Evolutionary conservation across 805 yeast species (phyloP).

Genomic region (Barnettozyma botsteinii): DNA sequence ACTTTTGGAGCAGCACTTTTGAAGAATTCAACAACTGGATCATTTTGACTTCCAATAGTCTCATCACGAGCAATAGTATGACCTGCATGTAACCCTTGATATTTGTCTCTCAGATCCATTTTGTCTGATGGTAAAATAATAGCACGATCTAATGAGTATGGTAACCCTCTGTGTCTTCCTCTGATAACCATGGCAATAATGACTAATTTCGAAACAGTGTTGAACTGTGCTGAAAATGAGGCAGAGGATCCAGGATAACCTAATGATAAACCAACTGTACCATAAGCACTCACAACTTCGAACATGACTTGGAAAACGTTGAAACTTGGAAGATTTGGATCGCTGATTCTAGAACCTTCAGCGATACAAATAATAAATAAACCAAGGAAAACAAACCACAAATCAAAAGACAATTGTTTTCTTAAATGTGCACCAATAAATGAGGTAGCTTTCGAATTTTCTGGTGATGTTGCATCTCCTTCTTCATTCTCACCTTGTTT

Average conservation of each 20-base stretch:
- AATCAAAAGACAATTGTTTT: constrained; percentile 85
- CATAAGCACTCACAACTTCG: constrained; percentile 92
- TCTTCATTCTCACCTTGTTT: constrained; percentile 9
- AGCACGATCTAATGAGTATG: constrained; percentile 90
- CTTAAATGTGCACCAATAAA: constrained; percentile 85
- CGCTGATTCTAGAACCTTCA: constrained; percentile 60
- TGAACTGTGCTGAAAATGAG: constrained; percentile 71
- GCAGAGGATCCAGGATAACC: constrained; percentile 69
- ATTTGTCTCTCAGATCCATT: constrained; percentile 53
- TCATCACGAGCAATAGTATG: constrained; percentile 14
- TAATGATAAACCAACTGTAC: constrained; percentile 88
- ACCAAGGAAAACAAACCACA: constrained; percentile 90
- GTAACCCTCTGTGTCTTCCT: constrained; percentile 95
- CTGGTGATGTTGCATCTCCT: constrained; percentile 10
- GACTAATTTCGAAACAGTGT: constrained; percentile 70
- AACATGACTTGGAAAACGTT: constrained; percentile 70
- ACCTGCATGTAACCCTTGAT: constrained; percentile 26
- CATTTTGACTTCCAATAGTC: constrained; percentile 20
- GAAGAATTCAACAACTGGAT: constrained; percentile 26
- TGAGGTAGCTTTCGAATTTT: constrained; percentile 42
- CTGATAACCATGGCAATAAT: constrained; percentile 87
- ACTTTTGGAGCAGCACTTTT: constrained; percentile 25
- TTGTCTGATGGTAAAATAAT: constrained; percentile 75
- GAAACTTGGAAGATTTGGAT: constrained; percentile 42
- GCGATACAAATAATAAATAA: constrained; percentile 81